Evolutionary conservation across 2,329 filamentous ascomycete genomes (phyloP).

Genomic region (Aaosphaeria arxii): DNA sequence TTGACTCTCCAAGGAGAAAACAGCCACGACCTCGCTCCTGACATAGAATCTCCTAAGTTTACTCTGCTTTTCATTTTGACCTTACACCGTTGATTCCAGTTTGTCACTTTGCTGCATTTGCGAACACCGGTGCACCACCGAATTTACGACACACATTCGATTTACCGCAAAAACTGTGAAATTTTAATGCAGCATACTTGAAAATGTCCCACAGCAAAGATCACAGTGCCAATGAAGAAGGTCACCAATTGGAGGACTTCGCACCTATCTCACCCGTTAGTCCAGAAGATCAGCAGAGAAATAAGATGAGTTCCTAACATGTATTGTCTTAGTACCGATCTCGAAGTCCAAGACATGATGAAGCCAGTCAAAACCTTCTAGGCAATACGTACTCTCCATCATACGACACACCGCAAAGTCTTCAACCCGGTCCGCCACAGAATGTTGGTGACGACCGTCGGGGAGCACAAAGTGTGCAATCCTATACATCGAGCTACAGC

Average conservation of each 20-base stretch:
- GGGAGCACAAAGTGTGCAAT: background rate
- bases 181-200: background rate
- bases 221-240: background rate
- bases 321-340: background rate
- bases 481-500: constrained; percentile 24
- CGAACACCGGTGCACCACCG: too few relatives aligned
- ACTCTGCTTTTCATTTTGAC: too few relatives aligned
- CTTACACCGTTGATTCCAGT: too few relatives aligned
- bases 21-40: too few relatives aligned
- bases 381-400: background rate
- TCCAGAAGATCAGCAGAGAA: background rate
- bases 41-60: too few relatives aligned
- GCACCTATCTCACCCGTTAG: background rate
- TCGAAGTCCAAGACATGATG: background rate
- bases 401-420: background rate
- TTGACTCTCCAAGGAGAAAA: too few relatives aligned
- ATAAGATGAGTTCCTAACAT: background rate
- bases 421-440: background rate
- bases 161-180: too few relatives aligned
- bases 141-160: too few relatives aligned
- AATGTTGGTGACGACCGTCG: too few relatives aligned
- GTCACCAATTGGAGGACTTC: background rate
- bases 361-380: background rate
- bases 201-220: background rate
- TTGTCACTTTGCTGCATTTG: too few relatives aligned